Evolutionary conservation across 306 rosid species (phyloP), one percentile per base, ranked within the genome.

Genomic region (Cicer chorassanicum): DNA sequence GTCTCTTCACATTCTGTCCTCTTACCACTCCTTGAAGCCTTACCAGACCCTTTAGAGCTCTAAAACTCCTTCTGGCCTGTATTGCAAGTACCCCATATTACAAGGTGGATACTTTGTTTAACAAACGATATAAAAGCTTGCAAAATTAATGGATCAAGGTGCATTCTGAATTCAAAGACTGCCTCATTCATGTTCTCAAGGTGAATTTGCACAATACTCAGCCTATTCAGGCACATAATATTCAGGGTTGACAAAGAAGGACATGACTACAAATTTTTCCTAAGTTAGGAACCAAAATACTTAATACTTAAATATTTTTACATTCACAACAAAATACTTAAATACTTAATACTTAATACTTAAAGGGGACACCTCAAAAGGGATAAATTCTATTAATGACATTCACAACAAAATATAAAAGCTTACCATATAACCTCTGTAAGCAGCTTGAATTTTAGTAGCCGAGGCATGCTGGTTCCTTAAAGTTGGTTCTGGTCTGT

Each of bases 1-100:
- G 99, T 46, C 99, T 90, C 97, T 92, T 95, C 86, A 95, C 97
- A 61, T 85, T 92, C 80, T 95, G 98, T 68, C 99, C 99, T 87
- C 93, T 89, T 70, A 95, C 92, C 77, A 95, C 99, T 80, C 92
- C 99, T 89, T 95, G 99, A 72, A 95, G 98, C 82, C 99, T 87
- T 84, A 90, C 97, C 77, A 95, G 77, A 50, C 99, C 98, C 84
- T 95, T 95, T 2, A 92, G 84, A 69, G 99, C 99, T 85, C 97
- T 86, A 68, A 90, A 90, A 81, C 99, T 89, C 82, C 91, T 92
- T 84, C 99, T 87, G 8, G 85, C 99, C 99, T 95, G 90, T 71
- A 73, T 12, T 51, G 49, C 66, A 88, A 65, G 53, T 21, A 61
- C 43, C 36, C 65, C 62, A 69, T 74, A 19, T 79, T 65, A 75